These are phyloP conservation scores for Albatrellus ellisii DNA, from an alignment of 768 basidiomycete species.

Conservation along the genomic window DNA sequence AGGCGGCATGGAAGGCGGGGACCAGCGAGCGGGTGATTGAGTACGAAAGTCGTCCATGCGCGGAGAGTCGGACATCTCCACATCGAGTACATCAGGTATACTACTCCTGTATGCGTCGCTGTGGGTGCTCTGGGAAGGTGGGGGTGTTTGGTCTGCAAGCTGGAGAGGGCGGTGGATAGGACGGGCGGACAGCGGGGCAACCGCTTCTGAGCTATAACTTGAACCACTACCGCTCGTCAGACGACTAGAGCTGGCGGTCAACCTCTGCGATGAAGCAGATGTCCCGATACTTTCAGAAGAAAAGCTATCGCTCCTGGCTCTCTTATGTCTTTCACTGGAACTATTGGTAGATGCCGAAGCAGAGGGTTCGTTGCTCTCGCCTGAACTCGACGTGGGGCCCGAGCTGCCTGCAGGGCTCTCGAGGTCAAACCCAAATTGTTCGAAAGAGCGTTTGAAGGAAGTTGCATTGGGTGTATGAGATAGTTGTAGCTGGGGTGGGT, in stretches of 20 bases:
- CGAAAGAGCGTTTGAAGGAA: constrained; percentile 48
- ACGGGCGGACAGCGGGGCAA: constrained; percentile 3
- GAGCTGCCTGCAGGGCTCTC: constrained; percentile 26
- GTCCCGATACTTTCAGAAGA: constrained; percentile 6
- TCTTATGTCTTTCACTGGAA: constrained; percentile 10
- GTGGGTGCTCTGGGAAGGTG: neutral
- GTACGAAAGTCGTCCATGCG: neutral
- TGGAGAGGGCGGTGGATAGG: neutral
- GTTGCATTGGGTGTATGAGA: constrained; percentile 35
- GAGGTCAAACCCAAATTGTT: constrained; percentile 44
- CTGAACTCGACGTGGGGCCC: constrained; percentile 17
- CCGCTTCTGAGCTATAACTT: neutral
- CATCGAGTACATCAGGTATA: neutral
- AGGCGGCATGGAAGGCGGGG: constrained; percentile 1
- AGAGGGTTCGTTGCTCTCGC: constrained; percentile 11
- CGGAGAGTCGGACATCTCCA: neutral
- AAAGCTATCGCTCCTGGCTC: constrained; percentile 11
- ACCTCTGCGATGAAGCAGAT: constrained; percentile 3
- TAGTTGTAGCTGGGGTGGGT: constrained; percentile 40
- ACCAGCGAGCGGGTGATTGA: neutral
- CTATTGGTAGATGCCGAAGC: constrained; percentile 11
- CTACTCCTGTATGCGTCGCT: neutral
- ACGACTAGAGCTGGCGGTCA: neutral
- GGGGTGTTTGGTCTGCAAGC: neutral
- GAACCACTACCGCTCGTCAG: neutral